Evolutionary conservation across 2,329 filamentous ascomycete genomes (phyloP), one percentile per base, ranked within the genome.

Genomic region (Massarina eburnea): DNA sequence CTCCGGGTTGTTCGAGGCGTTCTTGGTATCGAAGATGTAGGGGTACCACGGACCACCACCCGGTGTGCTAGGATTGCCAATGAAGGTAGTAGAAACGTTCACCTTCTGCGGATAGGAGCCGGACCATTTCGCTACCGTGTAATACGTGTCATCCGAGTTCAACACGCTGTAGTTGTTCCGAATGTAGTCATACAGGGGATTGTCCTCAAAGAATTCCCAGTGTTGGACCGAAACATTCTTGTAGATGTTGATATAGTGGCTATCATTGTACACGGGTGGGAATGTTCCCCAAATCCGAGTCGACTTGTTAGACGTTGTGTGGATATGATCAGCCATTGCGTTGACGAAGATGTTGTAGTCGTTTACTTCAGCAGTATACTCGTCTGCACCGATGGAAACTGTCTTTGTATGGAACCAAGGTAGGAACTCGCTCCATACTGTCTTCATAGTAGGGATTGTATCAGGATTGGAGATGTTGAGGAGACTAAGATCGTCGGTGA

Each of bases 131-230:
- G 78, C 56, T 1, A 71, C 72, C 62, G 77, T 74, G 50, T 79
- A 79, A 73, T 66, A 74, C 59, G 70, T 72, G 48, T 75, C 72
- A 33, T 74, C 64, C 5, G 71, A 72, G 50, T 75, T 75, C 49
- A 74, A 52, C 4, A 74, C 32, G 0, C 62, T 52, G 45, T 73
- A 72, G 1, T 66, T 64, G 8, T 61, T 54, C 2, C 43, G 22
- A 4, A 66, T 55, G 8, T 74, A 66, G 15, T 60, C 46, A 1
- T 68, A 53, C 73, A 3, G 73, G 0, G 72, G 72, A 42, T 74
- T 71, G 8, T 71, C 73, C 22, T 75, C 64, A 1, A 70, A 70
- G 46, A 68, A 73, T 42, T 72, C 70, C 73, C 72, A 75, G 44
- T 75, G 72, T 54, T 75, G 71, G 3, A 71, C 59, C 8, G 66